Percentiles rank a stretch among this genome's conserved stretches.
phyloP scores from a whole-genome alignment of 1,284 basidiomycete species.

The Rhodotorula sp. region DNA sequence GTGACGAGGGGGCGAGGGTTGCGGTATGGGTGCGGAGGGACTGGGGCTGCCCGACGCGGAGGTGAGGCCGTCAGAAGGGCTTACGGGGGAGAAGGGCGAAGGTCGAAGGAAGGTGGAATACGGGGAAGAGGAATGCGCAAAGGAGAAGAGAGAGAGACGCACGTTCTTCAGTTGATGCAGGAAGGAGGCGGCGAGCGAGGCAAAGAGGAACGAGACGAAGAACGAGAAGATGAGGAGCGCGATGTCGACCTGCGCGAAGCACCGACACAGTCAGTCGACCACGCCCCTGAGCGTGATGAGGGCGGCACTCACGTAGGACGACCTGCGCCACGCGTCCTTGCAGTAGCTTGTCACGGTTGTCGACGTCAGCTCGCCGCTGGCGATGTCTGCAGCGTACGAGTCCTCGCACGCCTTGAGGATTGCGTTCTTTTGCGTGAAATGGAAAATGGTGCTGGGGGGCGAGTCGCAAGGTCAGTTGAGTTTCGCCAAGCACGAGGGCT shows the following conservation, averaged over 20 bases:
- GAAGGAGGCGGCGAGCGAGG: constrained; percentile 33
- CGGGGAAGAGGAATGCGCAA: no score
- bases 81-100: no score
- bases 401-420: constrained; percentile 22
- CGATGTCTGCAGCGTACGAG: constrained; percentile 11
- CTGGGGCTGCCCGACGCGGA: constrained; percentile 7
- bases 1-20: constrained; percentile 17
- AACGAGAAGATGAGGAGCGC: constrained; percentile 32
- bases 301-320: constrained; percentile 18
- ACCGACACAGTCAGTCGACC: not conserved
- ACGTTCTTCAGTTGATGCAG: constrained; percentile 37
- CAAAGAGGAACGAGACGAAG: constrained; percentile 36
- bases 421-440: constrained; percentile 26
- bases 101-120: no score
- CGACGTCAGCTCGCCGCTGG: not conserved
- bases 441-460: constrained; percentile 15
- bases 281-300: not conserved
- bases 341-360: constrained; percentile 18
- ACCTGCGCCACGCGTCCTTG: constrained; percentile 16
- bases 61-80: not conserved
- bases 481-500: no score
- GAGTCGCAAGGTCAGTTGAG: not conserved
- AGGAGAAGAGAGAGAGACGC: not conserved
- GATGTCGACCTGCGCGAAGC: constrained; percentile 24
- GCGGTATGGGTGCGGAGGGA: constrained; percentile 26